These are phyloP conservation scores for Jackrogersella minutella DNA, from an alignment of 495 filamentous ascomycete species.

Conservation along the genomic window DNA sequence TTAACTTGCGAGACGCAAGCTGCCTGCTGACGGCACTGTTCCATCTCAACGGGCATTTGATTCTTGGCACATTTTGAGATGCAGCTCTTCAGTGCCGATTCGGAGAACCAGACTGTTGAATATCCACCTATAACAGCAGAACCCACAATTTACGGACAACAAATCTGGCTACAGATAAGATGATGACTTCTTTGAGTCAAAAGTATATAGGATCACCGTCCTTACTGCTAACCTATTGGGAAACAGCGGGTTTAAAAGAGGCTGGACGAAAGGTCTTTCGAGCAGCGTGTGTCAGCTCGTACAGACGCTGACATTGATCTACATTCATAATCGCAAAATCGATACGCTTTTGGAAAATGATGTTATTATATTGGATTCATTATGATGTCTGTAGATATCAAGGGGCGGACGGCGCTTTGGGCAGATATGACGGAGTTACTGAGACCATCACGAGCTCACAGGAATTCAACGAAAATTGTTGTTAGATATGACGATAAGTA, in stretches of 20 bases:
- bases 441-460: neutral
- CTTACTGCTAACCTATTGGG: neutral
- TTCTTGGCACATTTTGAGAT: slow-evolving; percentile 20
- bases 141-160: neutral
- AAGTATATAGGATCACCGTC: neutral
- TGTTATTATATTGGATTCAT: neutral
- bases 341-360: neutral
- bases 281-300: slow-evolving; percentile 18
- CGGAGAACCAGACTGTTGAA: slow-evolving; percentile 14
- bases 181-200: neutral
- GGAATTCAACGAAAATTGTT: neutral
- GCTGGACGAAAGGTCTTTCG: neutral
- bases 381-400: neutral
- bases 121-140: slow-evolving; percentile 18
- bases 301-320: neutral
- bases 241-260: neutral
- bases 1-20: slow-evolving; percentile 39
- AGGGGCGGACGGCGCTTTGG: neutral
- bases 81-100: slow-evolving; percentile 14
- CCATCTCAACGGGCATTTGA: slow-evolving; percentile 31
- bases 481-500: neutral
- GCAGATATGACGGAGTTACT: neutral
- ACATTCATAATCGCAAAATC: neutral
- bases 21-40: slow-evolving; percentile 38
- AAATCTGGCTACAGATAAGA: neutral